These are phyloP conservation scores for Ploettnerulaceae sp. DNA, from an alignment of 2,329 filamentous ascomycete genomes.

Conservation along the genomic window DNA sequence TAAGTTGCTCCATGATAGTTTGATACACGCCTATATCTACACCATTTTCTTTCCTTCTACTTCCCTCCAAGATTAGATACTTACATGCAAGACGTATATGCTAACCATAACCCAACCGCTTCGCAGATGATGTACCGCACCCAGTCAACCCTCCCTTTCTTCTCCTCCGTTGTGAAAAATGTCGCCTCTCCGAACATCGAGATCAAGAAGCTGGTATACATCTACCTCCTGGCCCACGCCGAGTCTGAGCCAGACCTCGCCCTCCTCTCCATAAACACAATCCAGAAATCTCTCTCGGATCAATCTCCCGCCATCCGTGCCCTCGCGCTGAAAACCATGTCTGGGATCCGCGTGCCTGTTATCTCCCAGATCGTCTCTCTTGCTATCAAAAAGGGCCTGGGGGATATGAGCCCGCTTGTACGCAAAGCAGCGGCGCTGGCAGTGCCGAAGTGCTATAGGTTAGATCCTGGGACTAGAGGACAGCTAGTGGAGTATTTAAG, in stretches of 20 bases:
- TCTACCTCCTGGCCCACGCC: conserved; percentile 94
- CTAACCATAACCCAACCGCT: background rate
- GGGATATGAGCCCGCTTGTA: conserved; percentile 92
- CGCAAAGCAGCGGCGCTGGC: conserved; percentile 88
- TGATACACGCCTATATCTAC: too few relatives aligned
- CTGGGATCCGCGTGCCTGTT: conserved; percentile 90
- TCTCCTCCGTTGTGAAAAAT: conserved; percentile 98
- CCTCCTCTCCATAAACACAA: conserved; percentile 94
- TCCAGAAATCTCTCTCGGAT: conserved; percentile 95
- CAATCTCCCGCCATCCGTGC: conserved; percentile 85
- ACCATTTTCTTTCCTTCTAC: too few relatives aligned
- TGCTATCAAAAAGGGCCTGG: conserved; percentile 88
- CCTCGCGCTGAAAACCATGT: conserved; percentile 93
- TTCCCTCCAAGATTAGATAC: background rate
- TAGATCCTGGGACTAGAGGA: conserved; percentile 81
- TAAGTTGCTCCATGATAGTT: conserved; percentile 45
- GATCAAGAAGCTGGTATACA: conserved; percentile 97
- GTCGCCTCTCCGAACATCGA: conserved; percentile 90
- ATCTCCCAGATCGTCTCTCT: conserved; percentile 97
- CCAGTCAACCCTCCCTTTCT: conserved; percentile 84
- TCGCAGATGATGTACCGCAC: conserved; percentile 88
- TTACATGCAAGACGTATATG: background rate
- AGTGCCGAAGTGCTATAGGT: conserved; percentile 90
- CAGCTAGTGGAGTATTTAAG: conserved; percentile 80
- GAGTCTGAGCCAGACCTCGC: conserved; percentile 94